Base-by-base conservation (phyloP, 2,329 filamentous ascomycete genomes). In the Exophiala alcalophila region DNA sequence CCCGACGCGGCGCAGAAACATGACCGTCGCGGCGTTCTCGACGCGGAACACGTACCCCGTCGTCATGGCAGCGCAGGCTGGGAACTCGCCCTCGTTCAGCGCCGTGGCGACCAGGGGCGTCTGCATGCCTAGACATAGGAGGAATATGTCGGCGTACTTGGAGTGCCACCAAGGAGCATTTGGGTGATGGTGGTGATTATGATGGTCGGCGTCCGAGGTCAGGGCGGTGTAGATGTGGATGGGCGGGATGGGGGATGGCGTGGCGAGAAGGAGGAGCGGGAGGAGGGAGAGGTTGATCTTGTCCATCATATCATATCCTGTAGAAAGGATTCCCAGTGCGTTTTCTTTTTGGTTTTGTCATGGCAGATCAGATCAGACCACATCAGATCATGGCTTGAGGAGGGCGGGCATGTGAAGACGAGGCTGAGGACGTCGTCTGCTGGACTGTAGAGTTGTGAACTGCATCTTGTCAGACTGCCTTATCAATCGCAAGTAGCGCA, bases 91-190 rank as follows among this genome's bases (percentile, higher is more conserved):
- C 4, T 56, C 61, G 45, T 67, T 67, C 11, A 81, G 61, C 1
- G 69, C 66, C 9, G 76, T 67, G 7, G 76, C 77, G 3, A 71
- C 68, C 53, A 81, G 76, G 53, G 82, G 77, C 51, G 74, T 74
- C 59, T 83, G 80, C 36, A 82, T 57, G 0, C 80, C 79, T 0
- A 79, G 79, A 2, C 74, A 77, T 2, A 83, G 66, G 9, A 81
- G 65, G 8, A 83, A 65, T n/a, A n/a, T n/a, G n/a, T n/a, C 10
- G 5, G 29, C 28, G 5, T 14, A 6, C 6, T 15, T 15, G 6
- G 27, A 15, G 7, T 7, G 10, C 6, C 15, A 10, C 4, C 14
- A 6, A 8, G 10, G 11, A 6, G 27, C n/a, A n/a, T n/a, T n/a
- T n/a, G n/a, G n/a, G n/a, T n/a, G n/a, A n/a, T n/a, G n/a, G n/a